Evolutionary conservation across 768 basidiomycete species (phyloP).

Genomic region (Amanita thiersii): DNA sequence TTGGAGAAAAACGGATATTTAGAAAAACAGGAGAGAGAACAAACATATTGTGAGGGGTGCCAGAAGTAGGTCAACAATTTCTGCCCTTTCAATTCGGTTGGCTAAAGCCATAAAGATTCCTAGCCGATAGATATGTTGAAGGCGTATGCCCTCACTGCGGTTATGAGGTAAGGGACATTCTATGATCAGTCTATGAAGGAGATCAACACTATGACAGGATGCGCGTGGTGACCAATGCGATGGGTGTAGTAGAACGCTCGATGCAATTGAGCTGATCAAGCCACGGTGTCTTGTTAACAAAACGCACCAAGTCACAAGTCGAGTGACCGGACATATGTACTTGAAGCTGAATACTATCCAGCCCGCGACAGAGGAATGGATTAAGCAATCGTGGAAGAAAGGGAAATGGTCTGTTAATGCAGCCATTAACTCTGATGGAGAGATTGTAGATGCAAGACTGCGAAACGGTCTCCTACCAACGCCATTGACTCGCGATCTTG

Average conservation of each 20-base stretch:
- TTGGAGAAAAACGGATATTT: conserved; percentile 72
- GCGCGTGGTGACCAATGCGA: conserved; percentile 99
- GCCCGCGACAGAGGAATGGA: conserved; percentile 79
- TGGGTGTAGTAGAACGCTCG: conserved; percentile 83
- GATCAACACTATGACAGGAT: conserved; percentile 41
- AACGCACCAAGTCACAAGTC: conserved; percentile 67
- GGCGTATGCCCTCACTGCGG: conserved; percentile 95
- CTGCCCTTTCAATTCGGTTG: not conserved
- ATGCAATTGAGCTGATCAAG: conserved; percentile 87
- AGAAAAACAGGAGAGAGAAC: conserved; percentile 79
- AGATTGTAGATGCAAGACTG: conserved; percentile 83
- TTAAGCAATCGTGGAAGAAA: conserved; percentile 64
- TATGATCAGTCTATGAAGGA: not conserved
- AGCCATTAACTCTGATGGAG: conserved; percentile 82
- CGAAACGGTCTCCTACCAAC: conserved; percentile 81
- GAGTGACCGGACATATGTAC: conserved; percentile 86
- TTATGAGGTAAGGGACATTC: conserved; percentile 50
- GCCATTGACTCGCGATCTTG: conserved; percentile 88
- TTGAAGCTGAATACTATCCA: conserved; percentile 81
- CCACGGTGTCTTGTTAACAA: conserved; percentile 91
- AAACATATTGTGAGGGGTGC: conserved; percentile 93
- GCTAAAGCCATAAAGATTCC: conserved; percentile 44
- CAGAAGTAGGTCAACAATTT: conserved; percentile 46
- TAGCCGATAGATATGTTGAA: conserved; percentile 96
- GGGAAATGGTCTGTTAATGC: conserved; percentile 94